These are phyloP conservation scores for Dalbergia oliveri DNA, from an alignment of 306 rosid genomes.

Conservation along the genomic window DNA sequence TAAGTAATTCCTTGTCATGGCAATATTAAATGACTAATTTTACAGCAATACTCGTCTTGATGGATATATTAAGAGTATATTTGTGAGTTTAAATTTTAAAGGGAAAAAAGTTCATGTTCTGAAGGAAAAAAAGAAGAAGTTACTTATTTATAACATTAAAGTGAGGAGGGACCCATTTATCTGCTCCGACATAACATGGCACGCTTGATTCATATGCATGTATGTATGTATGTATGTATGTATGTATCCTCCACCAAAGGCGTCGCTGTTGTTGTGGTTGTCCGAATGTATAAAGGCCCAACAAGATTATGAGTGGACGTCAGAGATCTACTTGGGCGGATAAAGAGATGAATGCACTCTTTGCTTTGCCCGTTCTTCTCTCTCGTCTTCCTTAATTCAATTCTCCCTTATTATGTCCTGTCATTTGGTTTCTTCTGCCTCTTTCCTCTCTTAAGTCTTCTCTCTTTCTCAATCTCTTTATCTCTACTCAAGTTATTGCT, in stretches of 20 bases:
- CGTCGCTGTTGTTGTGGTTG: slow-evolving; percentile 55
- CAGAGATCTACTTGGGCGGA: slow-evolving; percentile 17
- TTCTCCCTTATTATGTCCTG: not conserved
- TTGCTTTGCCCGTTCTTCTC: slow-evolving; percentile 14
- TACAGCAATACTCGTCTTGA: not conserved
- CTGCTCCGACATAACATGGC: slow-evolving; percentile 22
- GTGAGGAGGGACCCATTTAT: slow-evolving; percentile 55
- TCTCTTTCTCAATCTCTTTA: slow-evolving; percentile 2
- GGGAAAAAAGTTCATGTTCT: too few relatives aligned
- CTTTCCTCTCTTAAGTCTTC: slow-evolving; percentile 20
- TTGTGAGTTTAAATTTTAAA: too few relatives aligned
- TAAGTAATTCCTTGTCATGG: not conserved
- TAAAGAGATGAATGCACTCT: slow-evolving; percentile 20
- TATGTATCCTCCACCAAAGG: slow-evolving; percentile 54
- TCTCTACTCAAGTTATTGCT: not conserved
- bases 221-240: too few relatives aligned
- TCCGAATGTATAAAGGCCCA: slow-evolving; percentile 23
- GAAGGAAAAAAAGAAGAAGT: too few relatives aligned
- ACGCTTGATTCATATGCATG: not conserved
- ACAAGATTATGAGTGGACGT: slow-evolving; percentile 58
- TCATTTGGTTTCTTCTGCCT: slow-evolving; percentile 36
- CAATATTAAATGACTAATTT: not conserved
- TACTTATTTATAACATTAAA: not conserved
- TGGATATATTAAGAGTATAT: not conserved
- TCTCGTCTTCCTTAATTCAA: not conserved